Percentiles rank a stretch among this genome's conserved stretches.
Evolutionary conservation across 805 yeast genomes (phyloP).

Genomic region (Starmerella powellii): DNA sequence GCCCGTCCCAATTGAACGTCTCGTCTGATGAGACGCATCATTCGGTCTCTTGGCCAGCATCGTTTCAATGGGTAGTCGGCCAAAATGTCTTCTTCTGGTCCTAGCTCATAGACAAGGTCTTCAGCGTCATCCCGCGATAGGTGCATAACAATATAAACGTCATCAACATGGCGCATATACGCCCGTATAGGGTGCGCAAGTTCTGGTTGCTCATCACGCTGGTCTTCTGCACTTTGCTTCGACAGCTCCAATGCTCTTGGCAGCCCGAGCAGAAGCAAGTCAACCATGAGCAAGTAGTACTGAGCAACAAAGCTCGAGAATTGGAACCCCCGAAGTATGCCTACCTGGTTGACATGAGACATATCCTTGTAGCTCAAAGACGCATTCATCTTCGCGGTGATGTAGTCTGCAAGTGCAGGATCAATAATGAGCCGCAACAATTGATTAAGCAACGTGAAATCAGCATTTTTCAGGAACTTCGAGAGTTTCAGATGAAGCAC

Average conservation of each 20-base stretch:
- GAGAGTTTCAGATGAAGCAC: conserved; percentile 65
- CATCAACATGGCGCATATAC: conserved; percentile 75
- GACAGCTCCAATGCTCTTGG: conserved; percentile 83
- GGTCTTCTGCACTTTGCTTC: conserved; percentile 53
- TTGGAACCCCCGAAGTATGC: conserved; percentile 77
- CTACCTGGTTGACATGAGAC: conserved; percentile 84
- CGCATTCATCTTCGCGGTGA: conserved; percentile 79
- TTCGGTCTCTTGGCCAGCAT: conserved; percentile 88
- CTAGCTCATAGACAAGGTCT: conserved; percentile 59
- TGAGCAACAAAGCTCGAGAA: conserved; percentile 84
- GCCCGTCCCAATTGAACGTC: conserved; percentile 92
- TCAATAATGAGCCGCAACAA: conserved; percentile 71
- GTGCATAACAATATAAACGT: conserved; percentile 64
- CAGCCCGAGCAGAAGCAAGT: conserved; percentile 67
- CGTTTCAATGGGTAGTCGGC: conserved; percentile 22
- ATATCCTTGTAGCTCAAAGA: conserved; percentile 79
- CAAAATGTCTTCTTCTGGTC: not conserved
- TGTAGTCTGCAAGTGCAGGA: conserved; percentile 85
- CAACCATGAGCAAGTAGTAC: conserved; percentile 77
- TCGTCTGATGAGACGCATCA: conserved; percentile 81
- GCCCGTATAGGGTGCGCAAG: conserved; percentile 61
- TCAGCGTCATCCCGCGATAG: conserved; percentile 62
- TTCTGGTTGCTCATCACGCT: conserved; percentile 44
- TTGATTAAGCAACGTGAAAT: conserved; percentile 74
- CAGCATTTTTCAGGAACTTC: conserved; percentile 73